Conservation (phyloP, 106 monocot genomes). For the Dendrobium chrysotoxum region DNA sequence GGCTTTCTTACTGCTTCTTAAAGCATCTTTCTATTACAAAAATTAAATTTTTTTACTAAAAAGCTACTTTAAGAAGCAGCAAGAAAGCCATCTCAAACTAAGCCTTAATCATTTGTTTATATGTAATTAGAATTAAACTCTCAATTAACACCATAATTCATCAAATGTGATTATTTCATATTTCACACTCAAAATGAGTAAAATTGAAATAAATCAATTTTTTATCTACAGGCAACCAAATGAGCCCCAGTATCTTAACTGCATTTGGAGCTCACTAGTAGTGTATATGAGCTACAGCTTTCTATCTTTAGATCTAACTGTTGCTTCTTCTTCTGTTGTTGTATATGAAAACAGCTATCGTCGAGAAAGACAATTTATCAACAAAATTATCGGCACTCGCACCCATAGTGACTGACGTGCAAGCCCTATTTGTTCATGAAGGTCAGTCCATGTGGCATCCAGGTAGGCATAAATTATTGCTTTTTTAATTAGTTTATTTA, state of each 20-base stretch:
- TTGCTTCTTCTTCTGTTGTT: not conserved
- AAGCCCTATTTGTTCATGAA: not conserved
- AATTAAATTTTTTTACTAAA: too few species aligned
- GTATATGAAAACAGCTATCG: conserved; percentile 43
- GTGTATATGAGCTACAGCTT: not conserved
- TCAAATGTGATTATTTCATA: too few species aligned
- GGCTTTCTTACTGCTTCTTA: too few species aligned
- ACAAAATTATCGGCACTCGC: conserved; percentile 33
- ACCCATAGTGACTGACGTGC: conserved; percentile 43
- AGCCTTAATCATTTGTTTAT: too few species aligned
- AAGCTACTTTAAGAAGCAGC: too few species aligned
- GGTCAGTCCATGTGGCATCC: not conserved
- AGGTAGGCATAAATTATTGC: not conserved
- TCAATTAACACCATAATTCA: too few species aligned
- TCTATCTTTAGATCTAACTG: not conserved
- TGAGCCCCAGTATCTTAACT: not conserved
- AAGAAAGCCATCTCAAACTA: too few species aligned
- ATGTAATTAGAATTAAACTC: too few species aligned
- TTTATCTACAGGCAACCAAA: too few species aligned
- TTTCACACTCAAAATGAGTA: too few species aligned
- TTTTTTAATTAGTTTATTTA: not conserved
- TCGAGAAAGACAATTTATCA: conserved; percentile 62
- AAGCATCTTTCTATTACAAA: too few species aligned
- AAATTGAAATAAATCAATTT: too few species aligned
- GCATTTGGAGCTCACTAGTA: not conserved